A percentile compares a stretch with the other conserved stretches of the same genome.
Conservation (phyloP, 179 eudicot species). For the Spinacia oleracea region DNA sequence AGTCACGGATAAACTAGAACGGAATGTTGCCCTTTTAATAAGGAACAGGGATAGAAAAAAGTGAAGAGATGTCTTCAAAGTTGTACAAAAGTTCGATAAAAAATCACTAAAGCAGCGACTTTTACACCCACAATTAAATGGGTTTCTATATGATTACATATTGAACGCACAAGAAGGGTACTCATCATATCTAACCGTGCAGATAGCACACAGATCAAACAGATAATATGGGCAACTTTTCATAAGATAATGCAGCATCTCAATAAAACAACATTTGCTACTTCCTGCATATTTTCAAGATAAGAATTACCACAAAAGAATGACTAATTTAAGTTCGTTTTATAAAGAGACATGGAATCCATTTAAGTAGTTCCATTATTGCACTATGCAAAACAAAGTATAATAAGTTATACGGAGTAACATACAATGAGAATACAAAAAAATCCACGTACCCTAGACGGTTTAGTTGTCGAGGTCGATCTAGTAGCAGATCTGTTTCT, state of each 20-base stretch:
- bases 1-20: too few relatives aligned
- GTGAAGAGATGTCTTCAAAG: background rate
- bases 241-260: background rate
- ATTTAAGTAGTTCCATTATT: background rate
- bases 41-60: background rate
- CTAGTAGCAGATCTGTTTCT: conserved; percentile 54
- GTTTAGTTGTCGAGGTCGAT: conserved; percentile 64
- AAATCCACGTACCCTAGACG: conserved; percentile 64
- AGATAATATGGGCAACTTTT: background rate
- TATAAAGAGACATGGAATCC: background rate
- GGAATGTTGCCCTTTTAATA: too few relatives aligned
- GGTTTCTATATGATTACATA: background rate
- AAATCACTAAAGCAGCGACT: background rate
- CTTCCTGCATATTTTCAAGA: background rate
- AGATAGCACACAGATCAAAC: too few relatives aligned
- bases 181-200: too few relatives aligned
- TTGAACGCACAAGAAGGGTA: background rate
- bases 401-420: too few relatives aligned
- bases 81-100: background rate
- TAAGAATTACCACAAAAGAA: background rate
- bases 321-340: background rate
- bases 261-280: background rate
- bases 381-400: background rate
- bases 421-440: conserved; percentile 14
- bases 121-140: background rate